Conservation (phyloP, 2,329 filamentous ascomycete species). For the Cladophialophora immunda region DNA sequence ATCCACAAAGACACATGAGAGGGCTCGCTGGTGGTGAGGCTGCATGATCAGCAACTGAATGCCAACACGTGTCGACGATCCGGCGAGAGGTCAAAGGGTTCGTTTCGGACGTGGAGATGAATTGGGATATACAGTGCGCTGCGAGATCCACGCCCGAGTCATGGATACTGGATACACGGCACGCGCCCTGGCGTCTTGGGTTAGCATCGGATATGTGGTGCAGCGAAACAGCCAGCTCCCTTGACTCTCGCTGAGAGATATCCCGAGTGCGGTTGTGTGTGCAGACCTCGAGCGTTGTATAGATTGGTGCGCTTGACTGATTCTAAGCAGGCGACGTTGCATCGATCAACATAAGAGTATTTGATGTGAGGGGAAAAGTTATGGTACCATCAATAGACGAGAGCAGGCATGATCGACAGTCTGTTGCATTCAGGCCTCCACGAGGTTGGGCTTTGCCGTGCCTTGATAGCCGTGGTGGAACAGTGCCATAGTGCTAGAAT, state of each 20-base stretch:
- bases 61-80: constrained; percentile 24
- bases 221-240: background rate
- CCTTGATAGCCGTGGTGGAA: constrained; percentile 16
- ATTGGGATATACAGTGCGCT: background rate
- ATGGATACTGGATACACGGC: constrained; percentile 7
- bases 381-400: constrained; percentile 11
- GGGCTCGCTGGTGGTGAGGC: background rate
- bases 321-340: constrained; percentile 2
- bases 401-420: constrained; percentile 17
- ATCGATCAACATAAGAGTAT: constrained; percentile 15
- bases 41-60: constrained; percentile 20
- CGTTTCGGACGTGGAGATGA: background rate
- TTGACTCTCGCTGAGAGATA: constrained; percentile 7
- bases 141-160: background rate
- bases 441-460: background rate
- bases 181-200: background rate
- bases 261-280: constrained; percentile 1
- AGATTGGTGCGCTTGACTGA: constrained; percentile 8
- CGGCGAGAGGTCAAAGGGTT: constrained; percentile 7
- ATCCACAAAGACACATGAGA: background rate
- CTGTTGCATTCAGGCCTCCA: constrained; percentile 27
- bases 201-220: constrained; percentile 4
- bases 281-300: background rate
- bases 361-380: background rate
- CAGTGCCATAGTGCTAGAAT: background rate